Evolutionary conservation across 805 yeast genomes (phyloP).

Genomic region (Lipomyces starkeyi): DNA sequence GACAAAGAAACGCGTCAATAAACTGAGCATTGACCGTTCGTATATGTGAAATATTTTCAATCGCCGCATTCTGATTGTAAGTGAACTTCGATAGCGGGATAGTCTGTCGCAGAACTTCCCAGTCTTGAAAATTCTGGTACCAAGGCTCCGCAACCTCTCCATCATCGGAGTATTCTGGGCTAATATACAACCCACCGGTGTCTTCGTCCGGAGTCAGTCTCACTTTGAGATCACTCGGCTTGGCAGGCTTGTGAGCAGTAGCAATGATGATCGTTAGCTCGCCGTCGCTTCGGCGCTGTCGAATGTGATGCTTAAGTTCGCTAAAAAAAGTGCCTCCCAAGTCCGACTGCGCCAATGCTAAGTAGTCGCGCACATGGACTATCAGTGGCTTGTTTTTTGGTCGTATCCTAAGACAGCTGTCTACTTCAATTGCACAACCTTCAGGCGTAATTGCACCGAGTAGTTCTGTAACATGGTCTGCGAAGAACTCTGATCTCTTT

Average conservation of each 20-base stretch:
- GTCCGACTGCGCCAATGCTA: slow-evolving; percentile 16
- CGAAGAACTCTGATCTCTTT: slow-evolving; percentile 1
- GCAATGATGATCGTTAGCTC: slow-evolving; percentile 23
- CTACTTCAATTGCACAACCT: background rate
- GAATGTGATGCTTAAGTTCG: slow-evolving; percentile 27
- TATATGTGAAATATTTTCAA: slow-evolving; percentile 15
- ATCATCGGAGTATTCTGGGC: background rate
- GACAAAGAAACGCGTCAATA: slow-evolving; percentile 24
- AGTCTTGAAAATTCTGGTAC: slow-evolving; percentile 2
- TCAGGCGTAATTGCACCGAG: background rate
- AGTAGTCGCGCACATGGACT: slow-evolving; percentile 26
- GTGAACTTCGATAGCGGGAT: slow-evolving; percentile 23
- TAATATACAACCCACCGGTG: background rate
- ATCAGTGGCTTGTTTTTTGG: slow-evolving; percentile 19
- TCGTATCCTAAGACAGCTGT: background rate
- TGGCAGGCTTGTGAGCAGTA: slow-evolving; percentile 19
- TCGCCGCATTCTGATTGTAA: slow-evolving; percentile 16
- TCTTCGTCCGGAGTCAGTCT: background rate
- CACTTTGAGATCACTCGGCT: background rate
- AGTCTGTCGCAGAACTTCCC: slow-evolving; percentile 10
- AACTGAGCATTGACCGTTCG: slow-evolving; percentile 24
- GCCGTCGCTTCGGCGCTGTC: slow-evolving; percentile 16
- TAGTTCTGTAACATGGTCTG: background rate
- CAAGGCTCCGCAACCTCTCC: background rate
- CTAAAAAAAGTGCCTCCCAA: slow-evolving; percentile 24